Base-by-base conservation (phyloP, 2,329 filamentous ascomycete species). In the Eutypa lata region DNA sequence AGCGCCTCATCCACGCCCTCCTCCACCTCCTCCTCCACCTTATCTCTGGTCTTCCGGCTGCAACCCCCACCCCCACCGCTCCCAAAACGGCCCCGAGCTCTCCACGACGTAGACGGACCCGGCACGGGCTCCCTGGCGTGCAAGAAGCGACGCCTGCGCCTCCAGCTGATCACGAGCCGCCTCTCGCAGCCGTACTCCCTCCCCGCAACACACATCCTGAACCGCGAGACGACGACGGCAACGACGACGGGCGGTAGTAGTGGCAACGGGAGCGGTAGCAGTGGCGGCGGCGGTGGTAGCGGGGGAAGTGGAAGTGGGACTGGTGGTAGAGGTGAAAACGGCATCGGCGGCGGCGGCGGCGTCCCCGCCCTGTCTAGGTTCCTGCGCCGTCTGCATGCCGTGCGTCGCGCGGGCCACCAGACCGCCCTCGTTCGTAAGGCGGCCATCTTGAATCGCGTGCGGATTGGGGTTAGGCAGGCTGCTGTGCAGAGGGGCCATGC, bases 151-250 rank as follows among this genome's bases (percentile, higher is more conserved):
- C 78, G 87, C 3, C 71, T 90, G 3, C 78, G 84, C 1, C 72
- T 82, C 2, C 70, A 79, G 19, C 76, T 90, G 43, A 82, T 89
- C 63, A 90, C 88, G 1, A 89, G 86, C 19, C 79, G 86, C 7
- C 81, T 90, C 1, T 89, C 86, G 10, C 80, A 77, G 47, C 86
- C 87, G 1, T 90, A 83, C 68, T 89, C 86, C 0, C 75, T 81
- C 26, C 87, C 87, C 0, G 84, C 87, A 3, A 84, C 86, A 43
- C 86, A 90, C 61, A 88, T 89, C 52, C 76, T 86, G 49, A 82
- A 86, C 66, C 79, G 84, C 24, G 84, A 83, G 52, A 76, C 7
- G 31, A 7, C 31, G 31, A 35, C 31, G 31, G 31, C 31, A 14
- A 14, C 8, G 31, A 7, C 31, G 31, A n/a, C 26, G 6, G 26